A percentile compares a stretch with the other conserved stretches of the same genome.
phyloP scores from a whole-genome alignment of 2,329 filamentous ascomycete genomes.

The Scedosporium minutisporum region DNA sequence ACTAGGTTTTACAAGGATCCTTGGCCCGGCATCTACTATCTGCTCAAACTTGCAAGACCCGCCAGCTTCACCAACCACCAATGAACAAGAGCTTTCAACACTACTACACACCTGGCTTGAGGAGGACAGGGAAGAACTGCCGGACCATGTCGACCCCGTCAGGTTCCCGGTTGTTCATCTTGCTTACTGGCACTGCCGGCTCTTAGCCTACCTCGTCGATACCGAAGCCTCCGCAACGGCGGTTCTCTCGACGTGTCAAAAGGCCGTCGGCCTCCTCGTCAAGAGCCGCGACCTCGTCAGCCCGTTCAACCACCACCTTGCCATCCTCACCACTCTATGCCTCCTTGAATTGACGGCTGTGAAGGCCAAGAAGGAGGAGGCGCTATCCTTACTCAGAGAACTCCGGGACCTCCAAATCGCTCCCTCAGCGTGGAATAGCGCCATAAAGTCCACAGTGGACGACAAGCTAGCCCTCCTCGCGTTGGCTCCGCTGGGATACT shows the following conservation, averaged over 20 bases:
- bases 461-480: slow-evolving; percentile 24
- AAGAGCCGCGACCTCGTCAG: slow-evolving; percentile 44
- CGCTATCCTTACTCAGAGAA: slow-evolving; percentile 42
- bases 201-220: slow-evolving; percentile 53
- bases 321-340: slow-evolving; percentile 48
- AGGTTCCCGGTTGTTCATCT: slow-evolving; percentile 51
- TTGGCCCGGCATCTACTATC: slow-evolving; percentile 31
- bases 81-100: neutral
- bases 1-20: slow-evolving; percentile 42
- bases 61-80: neutral
- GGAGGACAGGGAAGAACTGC: slow-evolving; percentile 55
- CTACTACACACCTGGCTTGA: slow-evolving; percentile 27
- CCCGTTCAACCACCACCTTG: slow-evolving; percentile 60
- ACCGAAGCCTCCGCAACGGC: slow-evolving; percentile 45
- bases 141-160: slow-evolving; percentile 41
- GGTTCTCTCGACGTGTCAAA: slow-evolving; percentile 49
- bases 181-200: slow-evolving; percentile 60
- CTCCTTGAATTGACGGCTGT: slow-evolving; percentile 49
- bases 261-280: slow-evolving; percentile 49
- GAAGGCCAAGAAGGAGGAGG: slow-evolving; percentile 47
- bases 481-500: slow-evolving; percentile 24
- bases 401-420: slow-evolving; percentile 44
- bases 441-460: slow-evolving; percentile 42
- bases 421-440: slow-evolving; percentile 42
- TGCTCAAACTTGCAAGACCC: slow-evolving; percentile 17